A percentile compares a stretch with the other conserved stretches of the same genome.
Evolutionary conservation across 805 yeast genomes (phyloP).

Genomic region (Starmerella geochares): DNA sequence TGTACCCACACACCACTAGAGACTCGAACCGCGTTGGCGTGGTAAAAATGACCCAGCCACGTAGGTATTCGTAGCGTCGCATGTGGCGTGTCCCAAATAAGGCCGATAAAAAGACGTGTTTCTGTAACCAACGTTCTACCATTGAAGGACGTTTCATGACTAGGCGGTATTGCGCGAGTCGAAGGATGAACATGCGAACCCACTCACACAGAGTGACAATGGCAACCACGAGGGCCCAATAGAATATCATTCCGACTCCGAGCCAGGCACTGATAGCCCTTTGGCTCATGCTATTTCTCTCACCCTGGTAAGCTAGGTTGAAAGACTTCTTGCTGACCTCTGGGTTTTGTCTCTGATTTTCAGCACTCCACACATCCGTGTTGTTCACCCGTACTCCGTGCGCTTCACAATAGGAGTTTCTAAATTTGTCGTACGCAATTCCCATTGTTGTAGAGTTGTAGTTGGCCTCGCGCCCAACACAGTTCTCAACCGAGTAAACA

Average conservation of each 20-base stretch:
- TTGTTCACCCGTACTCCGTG: slow-evolving; percentile 15
- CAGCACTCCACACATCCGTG: slow-evolving; percentile 18
- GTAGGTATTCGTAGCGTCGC: slow-evolving; percentile 21
- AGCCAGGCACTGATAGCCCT: slow-evolving; percentile 29
- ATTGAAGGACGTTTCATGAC: slow-evolving; percentile 24
- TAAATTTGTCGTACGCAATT: slow-evolving; percentile 30
- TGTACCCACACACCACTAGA: slow-evolving; percentile 36
- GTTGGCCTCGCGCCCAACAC: slow-evolving; percentile 26
- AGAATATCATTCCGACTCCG: slow-evolving; percentile 28
- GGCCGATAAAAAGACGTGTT: slow-evolving; percentile 33
- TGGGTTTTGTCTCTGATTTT: slow-evolving; percentile 4
- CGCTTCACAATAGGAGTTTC: slow-evolving; percentile 24
- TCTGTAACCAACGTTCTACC: slow-evolving; percentile 22
- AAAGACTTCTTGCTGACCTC: slow-evolving; percentile 16
- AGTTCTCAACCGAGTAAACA: slow-evolving; percentile 30
- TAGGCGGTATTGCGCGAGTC: slow-evolving; percentile 23
- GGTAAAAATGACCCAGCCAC: slow-evolving; percentile 25
- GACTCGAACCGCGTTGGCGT: slow-evolving; percentile 48
- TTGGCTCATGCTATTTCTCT: slow-evolving; percentile 22
- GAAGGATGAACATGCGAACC: neutral
- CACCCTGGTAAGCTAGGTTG: slow-evolving; percentile 22
- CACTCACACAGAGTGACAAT: slow-evolving; percentile 8
- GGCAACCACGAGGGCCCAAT: slow-evolving; percentile 28
- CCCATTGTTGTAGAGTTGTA: slow-evolving; percentile 24
- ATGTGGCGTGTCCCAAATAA: slow-evolving; percentile 30